phyloP scores from a whole-genome alignment of 495 filamentous ascomycete genomes.

The Daldinia bambusicola region DNA sequence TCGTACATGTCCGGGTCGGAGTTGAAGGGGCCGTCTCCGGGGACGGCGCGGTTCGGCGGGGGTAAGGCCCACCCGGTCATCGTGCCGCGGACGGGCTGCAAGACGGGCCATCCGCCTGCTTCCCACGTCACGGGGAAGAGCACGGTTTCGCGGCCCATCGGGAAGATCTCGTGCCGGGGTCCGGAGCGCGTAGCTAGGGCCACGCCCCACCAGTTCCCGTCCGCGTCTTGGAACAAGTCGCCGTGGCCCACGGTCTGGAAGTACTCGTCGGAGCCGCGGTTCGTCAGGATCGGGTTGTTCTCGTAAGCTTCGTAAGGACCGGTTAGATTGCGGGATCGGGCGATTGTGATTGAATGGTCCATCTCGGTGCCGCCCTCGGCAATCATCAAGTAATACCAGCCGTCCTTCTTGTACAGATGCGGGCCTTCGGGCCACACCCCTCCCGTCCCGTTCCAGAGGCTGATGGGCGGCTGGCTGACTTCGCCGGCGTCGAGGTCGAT shows the following conservation, averaged over 20 bases:
- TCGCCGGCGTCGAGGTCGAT: conserved; percentile 60
- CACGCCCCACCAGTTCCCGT: conserved; percentile 65
- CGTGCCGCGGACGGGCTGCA: conserved; percentile 54
- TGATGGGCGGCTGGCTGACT: conserved; percentile 48
- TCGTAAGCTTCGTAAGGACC: conserved; percentile 64
- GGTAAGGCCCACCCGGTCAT: conserved; percentile 58
- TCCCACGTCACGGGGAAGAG: conserved; percentile 63
- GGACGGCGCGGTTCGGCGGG: conserved; percentile 39
- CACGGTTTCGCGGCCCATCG: conserved; percentile 68
- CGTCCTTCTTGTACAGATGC: conserved; percentile 71
- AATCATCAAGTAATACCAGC: conserved; percentile 74
- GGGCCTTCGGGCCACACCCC: conserved; percentile 69
- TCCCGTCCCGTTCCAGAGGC: conserved; percentile 65
- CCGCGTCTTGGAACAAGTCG: conserved; percentile 61
- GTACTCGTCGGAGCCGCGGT: conserved; percentile 56
- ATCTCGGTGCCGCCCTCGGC: conserved; percentile 70
- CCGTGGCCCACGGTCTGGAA: conserved; percentile 63
- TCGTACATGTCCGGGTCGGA: conserved; percentile 53
- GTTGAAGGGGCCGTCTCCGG: conserved; percentile 53
- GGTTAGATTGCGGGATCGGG: conserved; percentile 52
- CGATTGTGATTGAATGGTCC: conserved; percentile 61
- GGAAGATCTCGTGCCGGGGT: conserved; percentile 53
- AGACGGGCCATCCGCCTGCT: conserved; percentile 54
- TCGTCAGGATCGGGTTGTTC: conserved; percentile 63
- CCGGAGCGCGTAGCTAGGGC: conserved; percentile 59